Percentiles rank a stretch among this genome's conserved stretches.
Conservation (phyloP, 164 flowering plant genomes). For the Warburgia ugandensis region DNA sequence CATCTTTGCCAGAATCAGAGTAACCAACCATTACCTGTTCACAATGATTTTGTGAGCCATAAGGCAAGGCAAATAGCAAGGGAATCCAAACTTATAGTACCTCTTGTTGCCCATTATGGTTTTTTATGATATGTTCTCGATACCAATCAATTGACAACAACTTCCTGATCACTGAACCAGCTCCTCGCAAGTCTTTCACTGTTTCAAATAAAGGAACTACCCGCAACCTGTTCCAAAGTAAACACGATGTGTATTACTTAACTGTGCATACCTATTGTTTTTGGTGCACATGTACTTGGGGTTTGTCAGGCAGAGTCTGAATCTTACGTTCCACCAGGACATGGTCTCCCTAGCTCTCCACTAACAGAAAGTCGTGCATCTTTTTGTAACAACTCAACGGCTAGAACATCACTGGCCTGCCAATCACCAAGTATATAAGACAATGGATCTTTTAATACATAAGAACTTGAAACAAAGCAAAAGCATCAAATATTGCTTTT, state of each 20-base stretch:
- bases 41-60: constrained; percentile 8
- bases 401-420: constrained; percentile 97
- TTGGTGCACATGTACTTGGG: too few species aligned
- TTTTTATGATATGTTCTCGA: constrained; percentile 61
- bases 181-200: constrained; percentile 81
- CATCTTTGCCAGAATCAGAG: constrained; percentile 95
- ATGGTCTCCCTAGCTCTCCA: constrained; percentile 83
- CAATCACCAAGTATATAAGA: constrained; percentile 8
- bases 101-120: constrained; percentile 93
- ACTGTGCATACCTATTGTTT: too few species aligned
- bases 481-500: too few species aligned
- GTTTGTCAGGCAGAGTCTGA: too few species aligned
- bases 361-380: constrained; percentile 86
- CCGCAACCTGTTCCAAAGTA: constrained; percentile 30
- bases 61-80: neutral
- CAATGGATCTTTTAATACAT: too few species aligned
- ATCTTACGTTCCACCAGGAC: constrained; percentile 91
- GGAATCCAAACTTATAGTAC: constrained; percentile 21
- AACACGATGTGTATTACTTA: neutral
- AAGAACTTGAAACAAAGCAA: too few species aligned
- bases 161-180: constrained; percentile 85
- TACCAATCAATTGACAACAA: constrained; percentile 91
- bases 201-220: constrained; percentile 98
- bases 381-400: constrained; percentile 93
- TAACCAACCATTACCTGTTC: constrained; percentile 96